Conservation (phyloP, 176 grass and related monocot genomes). For the Juncus effusus region DNA sequence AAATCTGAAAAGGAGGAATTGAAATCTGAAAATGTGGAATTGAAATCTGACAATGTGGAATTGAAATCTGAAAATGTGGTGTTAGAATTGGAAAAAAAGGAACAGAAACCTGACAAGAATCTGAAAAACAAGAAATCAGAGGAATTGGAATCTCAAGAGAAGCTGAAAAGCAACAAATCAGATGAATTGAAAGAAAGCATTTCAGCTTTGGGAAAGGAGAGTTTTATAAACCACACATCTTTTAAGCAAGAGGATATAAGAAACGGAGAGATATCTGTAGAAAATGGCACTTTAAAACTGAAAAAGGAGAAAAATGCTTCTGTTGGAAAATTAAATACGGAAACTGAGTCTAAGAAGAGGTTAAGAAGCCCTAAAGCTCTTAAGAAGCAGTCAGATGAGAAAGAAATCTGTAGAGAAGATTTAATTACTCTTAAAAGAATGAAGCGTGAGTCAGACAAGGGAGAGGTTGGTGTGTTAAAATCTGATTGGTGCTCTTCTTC, state of each 20-base stretch:
- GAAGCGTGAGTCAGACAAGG: conserved; percentile 11
- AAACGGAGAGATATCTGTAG: conserved; percentile 37
- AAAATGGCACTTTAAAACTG: conserved; percentile 36
- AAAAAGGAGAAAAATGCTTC: conserved; percentile 33
- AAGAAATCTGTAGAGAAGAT: conserved; percentile 41
- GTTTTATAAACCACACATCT: conserved; percentile 18
- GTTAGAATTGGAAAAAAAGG: neutral
- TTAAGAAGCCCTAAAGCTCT: conserved; percentile 38
- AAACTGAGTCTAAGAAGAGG: conserved; percentile 36
- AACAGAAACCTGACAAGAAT: neutral
- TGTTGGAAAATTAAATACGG: conserved; percentile 31
- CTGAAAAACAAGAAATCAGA: neutral
- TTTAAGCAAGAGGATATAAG: conserved; percentile 4
- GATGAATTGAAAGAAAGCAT: conserved; percentile 24
- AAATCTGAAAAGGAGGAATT: conserved; percentile 3
- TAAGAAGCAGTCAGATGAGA: conserved; percentile 34
- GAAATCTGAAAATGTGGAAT: conserved; percentile 11
- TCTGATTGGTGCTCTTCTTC: conserved; percentile 39
- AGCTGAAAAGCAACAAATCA: conserved; percentile 4
- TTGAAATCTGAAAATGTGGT: conserved; percentile 16
- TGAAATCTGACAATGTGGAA: neutral
- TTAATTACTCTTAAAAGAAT: conserved; percentile 22
- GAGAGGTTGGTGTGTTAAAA: conserved; percentile 6
- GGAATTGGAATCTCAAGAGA: conserved; percentile 16
- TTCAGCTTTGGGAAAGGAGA: conserved; percentile 35